phyloP scores from a whole-genome alignment of 2,329 filamentous ascomycete species.

The Calonectria multiphialidica region DNA sequence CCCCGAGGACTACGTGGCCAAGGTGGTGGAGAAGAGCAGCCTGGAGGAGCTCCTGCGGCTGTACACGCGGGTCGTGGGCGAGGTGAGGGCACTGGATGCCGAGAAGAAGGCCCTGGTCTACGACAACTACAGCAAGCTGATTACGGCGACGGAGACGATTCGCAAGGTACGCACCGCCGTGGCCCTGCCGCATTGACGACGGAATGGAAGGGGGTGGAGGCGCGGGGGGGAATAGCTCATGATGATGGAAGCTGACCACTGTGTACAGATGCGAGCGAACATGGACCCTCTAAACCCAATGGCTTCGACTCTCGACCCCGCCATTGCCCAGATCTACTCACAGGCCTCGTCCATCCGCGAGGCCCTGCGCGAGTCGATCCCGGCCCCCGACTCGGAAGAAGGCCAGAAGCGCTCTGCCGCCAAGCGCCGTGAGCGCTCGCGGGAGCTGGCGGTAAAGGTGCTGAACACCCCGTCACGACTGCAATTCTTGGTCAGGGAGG shows the following conservation, averaged over 20 bases:
- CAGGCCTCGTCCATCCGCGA: slow-evolving; percentile 68
- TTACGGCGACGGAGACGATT: slow-evolving; percentile 96
- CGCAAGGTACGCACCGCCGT: slow-evolving; percentile 67
- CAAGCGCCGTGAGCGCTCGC: slow-evolving; percentile 54
- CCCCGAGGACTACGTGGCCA: slow-evolving; percentile 74
- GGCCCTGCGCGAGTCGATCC: slow-evolving; percentile 60
- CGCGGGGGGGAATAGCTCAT: no score
- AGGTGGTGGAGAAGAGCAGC: slow-evolving; percentile 70
- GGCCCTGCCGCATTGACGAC: not conserved
- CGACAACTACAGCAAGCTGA: slow-evolving; percentile 97
- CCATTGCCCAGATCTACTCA: slow-evolving; percentile 80
- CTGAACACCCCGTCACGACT: slow-evolving; percentile 72
- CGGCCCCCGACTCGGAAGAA: slow-evolving; percentile 57
- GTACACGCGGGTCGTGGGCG: slow-evolving; percentile 79
- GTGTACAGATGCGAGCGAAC: slow-evolving; percentile 75
- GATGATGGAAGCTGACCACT: not conserved
- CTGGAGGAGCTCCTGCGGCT: slow-evolving; percentile 77
- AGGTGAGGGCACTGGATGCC: slow-evolving; percentile 91
- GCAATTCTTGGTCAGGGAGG: slow-evolving; percentile 68
- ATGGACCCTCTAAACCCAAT: slow-evolving; percentile 85
- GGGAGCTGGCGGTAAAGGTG: slow-evolving; percentile 72
- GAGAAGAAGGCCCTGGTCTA: slow-evolving; percentile 98
- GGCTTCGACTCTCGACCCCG: slow-evolving; percentile 78
- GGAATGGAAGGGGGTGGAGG: not conserved
- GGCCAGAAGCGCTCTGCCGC: slow-evolving; percentile 50